A percentile compares a stretch with the other conserved stretches of the same genome.
These are phyloP conservation scores for Colletotrichum coccodes DNA, from an alignment of 2,329 filamentous ascomycete species.

Conservation along the genomic window DNA sequence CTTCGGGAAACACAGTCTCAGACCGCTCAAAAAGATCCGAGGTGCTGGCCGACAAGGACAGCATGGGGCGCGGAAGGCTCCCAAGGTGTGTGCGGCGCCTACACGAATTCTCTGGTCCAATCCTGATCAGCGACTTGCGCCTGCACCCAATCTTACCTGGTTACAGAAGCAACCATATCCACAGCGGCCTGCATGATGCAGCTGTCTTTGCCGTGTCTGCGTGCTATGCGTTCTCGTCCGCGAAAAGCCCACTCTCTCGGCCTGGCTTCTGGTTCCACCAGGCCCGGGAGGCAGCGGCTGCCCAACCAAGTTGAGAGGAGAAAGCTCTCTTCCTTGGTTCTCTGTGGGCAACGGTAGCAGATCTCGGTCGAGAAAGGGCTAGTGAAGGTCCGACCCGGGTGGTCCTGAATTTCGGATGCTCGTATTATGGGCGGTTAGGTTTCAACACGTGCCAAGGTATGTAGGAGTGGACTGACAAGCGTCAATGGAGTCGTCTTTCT, in stretches of 20 bases:
- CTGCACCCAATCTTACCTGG: slow-evolving; percentile 1
- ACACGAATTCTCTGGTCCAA: slow-evolving; percentile 20
- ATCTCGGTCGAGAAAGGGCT: not conserved
- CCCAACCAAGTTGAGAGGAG: not conserved
- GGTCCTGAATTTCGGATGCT: slow-evolving; percentile 6
- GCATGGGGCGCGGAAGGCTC: slow-evolving; percentile 14
- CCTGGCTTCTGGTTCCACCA: slow-evolving; percentile 12
- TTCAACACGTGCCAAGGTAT: not conserved
- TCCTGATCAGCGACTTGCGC: slow-evolving; percentile 8
- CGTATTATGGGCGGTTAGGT: slow-evolving; percentile 17
- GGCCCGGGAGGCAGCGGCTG: not conserved
- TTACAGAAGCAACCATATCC: slow-evolving; percentile 18
- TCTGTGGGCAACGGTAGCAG: not conserved
- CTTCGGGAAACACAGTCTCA: slow-evolving; percentile 12
- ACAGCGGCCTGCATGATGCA: slow-evolving; percentile 29
- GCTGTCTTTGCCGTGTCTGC: slow-evolving; percentile 18
- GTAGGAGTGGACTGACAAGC: slow-evolving; percentile 16
- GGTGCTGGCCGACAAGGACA: slow-evolving; percentile 1
- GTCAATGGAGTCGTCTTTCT: not conserved
- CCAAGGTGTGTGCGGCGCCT: not conserved
- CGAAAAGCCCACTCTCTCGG: not conserved
- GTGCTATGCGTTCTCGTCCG: not conserved
- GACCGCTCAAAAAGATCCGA: slow-evolving; percentile 19
- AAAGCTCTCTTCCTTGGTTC: not conserved
- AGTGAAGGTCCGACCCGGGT: slow-evolving; percentile 9